Base-by-base conservation (phyloP, 176 grass and related monocot genomes). In the Tuctoria greenei region DNA sequence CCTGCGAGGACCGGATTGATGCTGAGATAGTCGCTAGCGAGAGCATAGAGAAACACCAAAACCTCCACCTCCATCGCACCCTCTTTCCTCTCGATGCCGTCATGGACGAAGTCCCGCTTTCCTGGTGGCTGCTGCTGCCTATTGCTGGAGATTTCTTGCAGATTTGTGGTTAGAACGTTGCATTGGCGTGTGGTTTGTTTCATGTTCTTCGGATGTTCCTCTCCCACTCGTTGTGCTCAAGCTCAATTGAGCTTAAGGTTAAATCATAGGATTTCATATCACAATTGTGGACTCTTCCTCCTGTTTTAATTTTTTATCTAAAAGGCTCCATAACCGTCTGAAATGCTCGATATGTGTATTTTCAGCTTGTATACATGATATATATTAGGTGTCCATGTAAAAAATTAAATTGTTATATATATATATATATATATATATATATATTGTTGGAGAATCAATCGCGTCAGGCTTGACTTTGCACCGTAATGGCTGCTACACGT, bases 61-160 rank as follows among this genome's bases (percentile, higher is more conserved):
- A n/a, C n/a, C n/a, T n/a, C n/a, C n/a, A n/a, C n/a, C n/a, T n/a
- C n/a, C n/a, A n/a, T n/a, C n/a, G n/a, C n/a, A n/a, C n/a, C n/a
- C n/a, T n/a, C n/a, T n/a, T n/a, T n/a, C n/a, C n/a, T n/a, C n/a
- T n/a, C n/a, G n/a, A n/a, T n/a, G n/a, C n/a, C n/a, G n/a, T n/a
- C n/a, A n/a, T n/a, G n/a, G n/a, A n/a, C n/a, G n/a, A n/a, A n/a
- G n/a, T n/a, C n/a, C n/a, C n/a, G n/a, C n/a, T n/a, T n/a, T n/a
- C n/a, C n/a, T 35, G 15, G 26, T n/a, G n/a, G n/a, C n/a, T n/a
- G n/a, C 45, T 71, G 57, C 10, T 37, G 47, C 79, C 38, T 58
- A 82, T 82, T 36, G 38, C 50, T 46, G 61, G 26, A 56, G 47
- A 17, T 82, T 82, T 58, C 71, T 74, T 82, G 69, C 70, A 18